Conservation (phyloP, 1,284 basidiomycete species). For the Apiotrichum brassicae region DNA sequence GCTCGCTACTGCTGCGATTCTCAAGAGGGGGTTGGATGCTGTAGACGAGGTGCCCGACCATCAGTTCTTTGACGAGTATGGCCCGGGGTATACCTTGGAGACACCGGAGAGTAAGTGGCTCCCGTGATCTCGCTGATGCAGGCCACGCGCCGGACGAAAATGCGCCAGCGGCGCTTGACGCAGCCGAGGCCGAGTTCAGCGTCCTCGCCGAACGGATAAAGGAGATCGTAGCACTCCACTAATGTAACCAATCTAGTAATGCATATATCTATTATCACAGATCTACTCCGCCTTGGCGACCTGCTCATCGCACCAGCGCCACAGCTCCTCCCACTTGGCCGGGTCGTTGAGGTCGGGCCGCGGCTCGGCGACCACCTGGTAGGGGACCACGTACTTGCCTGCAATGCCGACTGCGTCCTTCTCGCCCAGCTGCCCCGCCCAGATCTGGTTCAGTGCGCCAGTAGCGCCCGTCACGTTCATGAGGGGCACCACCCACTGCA, state of each 20-base stretch:
- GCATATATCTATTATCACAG: no score
- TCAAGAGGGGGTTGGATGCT: conserved; percentile 53
- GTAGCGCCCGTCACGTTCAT: conserved; percentile 28
- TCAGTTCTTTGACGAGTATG: conserved; percentile 60
- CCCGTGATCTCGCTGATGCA: conserved; percentile 14
- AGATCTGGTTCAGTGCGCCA: conserved; percentile 48
- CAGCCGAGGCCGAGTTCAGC: conserved; percentile 28
- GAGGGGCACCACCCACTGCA: conserved; percentile 33
- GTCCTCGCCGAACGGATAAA: conserved; percentile 24
- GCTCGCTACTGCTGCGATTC: conserved; percentile 66
- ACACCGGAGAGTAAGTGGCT: conserved; percentile 51
- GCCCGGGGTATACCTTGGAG: conserved; percentile 71
- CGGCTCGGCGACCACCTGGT: conserved; percentile 24
- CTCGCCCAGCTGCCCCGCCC: conserved; percentile 51
- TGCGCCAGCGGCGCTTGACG: conserved; percentile 50
- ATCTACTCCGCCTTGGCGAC: no score
- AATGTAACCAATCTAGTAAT: no score
- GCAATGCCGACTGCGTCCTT: conserved; percentile 27
- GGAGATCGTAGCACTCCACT: conserved; percentile 13
- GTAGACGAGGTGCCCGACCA: conserved; percentile 68
- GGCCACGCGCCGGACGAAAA: conserved; percentile 70
- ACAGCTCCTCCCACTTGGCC: conserved; percentile 25
- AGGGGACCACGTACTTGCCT: conserved; percentile 42
- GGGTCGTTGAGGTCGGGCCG: conserved; percentile 31
- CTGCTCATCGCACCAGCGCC: conserved; percentile 37